A percentile compares a stretch with the other conserved stretches of the same genome.
phyloP scores from a whole-genome alignment of 345 rosid genomes.

The Melaleuca alternifolia region DNA sequence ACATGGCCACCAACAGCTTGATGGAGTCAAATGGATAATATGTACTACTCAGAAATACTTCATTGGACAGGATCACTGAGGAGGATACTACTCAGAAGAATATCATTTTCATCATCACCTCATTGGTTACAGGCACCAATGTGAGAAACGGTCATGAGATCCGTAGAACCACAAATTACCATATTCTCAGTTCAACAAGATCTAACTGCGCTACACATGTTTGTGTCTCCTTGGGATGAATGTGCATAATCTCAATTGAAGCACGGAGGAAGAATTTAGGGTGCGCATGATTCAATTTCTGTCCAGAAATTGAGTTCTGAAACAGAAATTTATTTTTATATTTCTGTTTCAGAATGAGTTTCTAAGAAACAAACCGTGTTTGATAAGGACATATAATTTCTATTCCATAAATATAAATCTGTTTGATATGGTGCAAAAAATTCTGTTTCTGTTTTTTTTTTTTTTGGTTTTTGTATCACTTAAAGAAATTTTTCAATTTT shows the following conservation, averaged over 20 bases:
- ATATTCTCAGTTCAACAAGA: neutral
- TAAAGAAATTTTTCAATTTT: too few relatives aligned
- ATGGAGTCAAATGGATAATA: neutral
- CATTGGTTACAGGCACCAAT: neutral
- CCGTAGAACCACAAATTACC: neutral
- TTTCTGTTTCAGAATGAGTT: too few relatives aligned
- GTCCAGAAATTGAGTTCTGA: too few relatives aligned
- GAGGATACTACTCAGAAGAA: neutral
- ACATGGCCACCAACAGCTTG: neutral
- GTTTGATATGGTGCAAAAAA: too few relatives aligned
- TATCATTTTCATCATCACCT: neutral
- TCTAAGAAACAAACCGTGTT: too few relatives aligned
- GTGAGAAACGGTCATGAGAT: neutral
- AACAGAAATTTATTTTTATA: too few relatives aligned
- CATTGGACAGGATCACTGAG: neutral
- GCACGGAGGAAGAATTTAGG: neutral
- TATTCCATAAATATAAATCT: too few relatives aligned
- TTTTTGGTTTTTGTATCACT: too few relatives aligned
- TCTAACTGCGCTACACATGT: neutral
- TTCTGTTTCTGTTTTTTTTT: too few relatives aligned
- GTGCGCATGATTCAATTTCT: too few relatives aligned
- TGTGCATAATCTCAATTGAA: neutral
- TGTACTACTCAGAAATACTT: neutral
- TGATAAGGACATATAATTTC: too few relatives aligned
- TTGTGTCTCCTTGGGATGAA: neutral